These are phyloP conservation scores for Diaporthe citrichinensis DNA, from an alignment of 2,329 filamentous ascomycete genomes.

Conservation along the genomic window DNA sequence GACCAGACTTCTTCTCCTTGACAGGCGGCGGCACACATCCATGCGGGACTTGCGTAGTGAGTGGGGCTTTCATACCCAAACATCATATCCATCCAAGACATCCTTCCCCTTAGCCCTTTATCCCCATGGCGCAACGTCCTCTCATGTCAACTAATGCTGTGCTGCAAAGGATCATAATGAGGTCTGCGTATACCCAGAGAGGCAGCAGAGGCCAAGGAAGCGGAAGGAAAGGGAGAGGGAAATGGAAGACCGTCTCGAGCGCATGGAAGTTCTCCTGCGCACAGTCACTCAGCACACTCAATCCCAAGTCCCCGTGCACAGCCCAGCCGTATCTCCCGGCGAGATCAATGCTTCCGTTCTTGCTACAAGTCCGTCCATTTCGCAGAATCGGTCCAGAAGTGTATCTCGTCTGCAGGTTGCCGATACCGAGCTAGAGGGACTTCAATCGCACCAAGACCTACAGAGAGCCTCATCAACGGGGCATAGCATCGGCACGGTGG, in stretches of 20 bases:
- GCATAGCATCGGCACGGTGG: too few relatives aligned
- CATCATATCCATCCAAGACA: neutral
- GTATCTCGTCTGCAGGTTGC: too few relatives aligned
- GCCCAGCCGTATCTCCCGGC: neutral
- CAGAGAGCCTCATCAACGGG: too few relatives aligned
- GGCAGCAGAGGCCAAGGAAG: slow-evolving; percentile 15
- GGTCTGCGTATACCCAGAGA: slow-evolving; percentile 21
- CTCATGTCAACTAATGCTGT: neutral
- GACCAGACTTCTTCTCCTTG: neutral
- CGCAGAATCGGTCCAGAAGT: too few relatives aligned
- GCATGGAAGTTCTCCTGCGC: slow-evolving; percentile 24
- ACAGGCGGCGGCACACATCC: slow-evolving; percentile 27
- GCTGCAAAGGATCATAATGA: slow-evolving; percentile 25
- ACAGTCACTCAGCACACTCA: neutral
- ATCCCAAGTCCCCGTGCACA: neutral
- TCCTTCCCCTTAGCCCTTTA: neutral
- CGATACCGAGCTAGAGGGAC: too few relatives aligned
- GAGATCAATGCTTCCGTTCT: neutral
- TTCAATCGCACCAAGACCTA: too few relatives aligned
- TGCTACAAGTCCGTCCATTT: neutral
- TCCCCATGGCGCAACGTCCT: too few relatives aligned
- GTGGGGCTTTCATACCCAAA: neutral
- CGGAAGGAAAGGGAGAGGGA: slow-evolving; percentile 18
- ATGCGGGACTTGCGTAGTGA: slow-evolving; percentile 26
- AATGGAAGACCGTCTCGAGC: slow-evolving; percentile 24